Base-by-base conservation (phyloP, 2,329 filamentous ascomycete genomes). In the Domatiomyces globalis region DNA sequence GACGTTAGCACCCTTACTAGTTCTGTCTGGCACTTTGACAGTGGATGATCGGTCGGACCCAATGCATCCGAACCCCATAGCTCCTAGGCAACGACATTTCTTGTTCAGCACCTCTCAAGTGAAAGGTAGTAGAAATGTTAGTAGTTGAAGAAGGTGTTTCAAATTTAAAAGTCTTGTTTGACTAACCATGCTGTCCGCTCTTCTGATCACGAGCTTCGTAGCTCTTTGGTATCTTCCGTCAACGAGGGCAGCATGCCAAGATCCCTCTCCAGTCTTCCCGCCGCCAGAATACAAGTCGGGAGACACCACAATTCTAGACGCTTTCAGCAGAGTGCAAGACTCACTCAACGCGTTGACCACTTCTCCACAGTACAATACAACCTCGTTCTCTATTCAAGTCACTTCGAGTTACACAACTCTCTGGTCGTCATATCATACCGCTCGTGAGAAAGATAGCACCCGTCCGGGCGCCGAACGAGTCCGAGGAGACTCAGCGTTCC, bases 341-440 rank as follows among this genome's bases (percentile, higher is more conserved):
- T 48, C 48, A 6, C 10, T 54, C 4, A 22, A 46, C 4, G 25
- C 47, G 1, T 42, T 52, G 25, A 20, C 43, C 10, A 27, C 49
- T 17, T 25, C 49, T 1, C 46, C 22, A 25, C 22, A 45, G 9
- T 54, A 56, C 52, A 51, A 60, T 42, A 52, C 50, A 12, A 56
- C 58, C 10, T 60, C 58, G 4, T 61, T 54, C 50, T 60, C 58
- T 15, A 50, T 61, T 22, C 56, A 59, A 43, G 50, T 60, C 18
- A 61, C 59, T 2, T 58, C 58, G 5, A 45, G 51, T 4, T n/a
- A 50, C 8, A 20, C 45, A 2, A 56, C 54, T 6, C 49, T 61
- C 6, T 58, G 54, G 49, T 46, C 54, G 8, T 45, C 45, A 8
- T 56, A 59, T 43, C 59, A 60, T 27, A 61, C 59, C 1, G 59